A percentile compares a stretch with the other conserved stretches of the same genome.
Evolutionary conservation across 2,329 filamentous ascomycete genomes (phyloP).

Genomic region (Sarocladiaceae sp.): DNA sequence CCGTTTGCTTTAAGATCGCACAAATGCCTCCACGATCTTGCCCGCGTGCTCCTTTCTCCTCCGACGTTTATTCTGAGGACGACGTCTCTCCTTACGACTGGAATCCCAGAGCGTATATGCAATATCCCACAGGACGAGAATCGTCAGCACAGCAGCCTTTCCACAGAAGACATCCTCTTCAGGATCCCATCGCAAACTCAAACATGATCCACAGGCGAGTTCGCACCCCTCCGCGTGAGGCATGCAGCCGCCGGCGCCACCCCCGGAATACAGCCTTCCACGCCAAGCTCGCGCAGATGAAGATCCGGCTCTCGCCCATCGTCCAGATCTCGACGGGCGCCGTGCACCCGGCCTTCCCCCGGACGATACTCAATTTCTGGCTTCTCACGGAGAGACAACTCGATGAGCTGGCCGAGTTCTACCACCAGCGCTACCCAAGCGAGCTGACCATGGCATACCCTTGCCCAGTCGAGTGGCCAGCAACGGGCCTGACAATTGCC

Average conservation of each 20-base stretch:
- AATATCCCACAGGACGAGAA: neutral
- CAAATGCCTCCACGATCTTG: constrained; percentile 1
- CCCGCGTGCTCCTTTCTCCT: constrained; percentile 4
- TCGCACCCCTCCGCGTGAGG: neutral
- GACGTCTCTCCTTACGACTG: constrained; percentile 2
- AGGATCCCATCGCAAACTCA: constrained; percentile 8
- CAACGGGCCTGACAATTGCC: constrained; percentile 42
- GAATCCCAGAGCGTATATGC: neutral
- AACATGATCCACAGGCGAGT: constrained; percentile 22
- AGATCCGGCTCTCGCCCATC: constrained; percentile 59
- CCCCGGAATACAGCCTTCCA: constrained; percentile 45
- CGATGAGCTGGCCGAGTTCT: constrained; percentile 64
- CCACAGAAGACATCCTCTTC: too few species aligned
- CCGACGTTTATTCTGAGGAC: constrained; percentile 3
- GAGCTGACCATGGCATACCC: constrained; percentile 57
- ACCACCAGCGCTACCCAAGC: constrained; percentile 60
- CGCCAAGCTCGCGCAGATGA: constrained; percentile 59
- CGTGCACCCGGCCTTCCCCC: constrained; percentile 60
- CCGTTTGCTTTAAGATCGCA: neutral
- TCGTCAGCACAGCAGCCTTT: neutral
- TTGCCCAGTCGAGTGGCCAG: constrained; percentile 58
- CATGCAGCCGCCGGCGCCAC: constrained; percentile 16
- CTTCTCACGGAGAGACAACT: constrained; percentile 66
- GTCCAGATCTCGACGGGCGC: constrained; percentile 55
- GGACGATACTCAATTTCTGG: constrained; percentile 64